A percentile compares a stretch with the other conserved stretches of the same genome.
Conservation (phyloP, 1,139 yeast species). For the Suhomyces bolitotheri region DNA sequence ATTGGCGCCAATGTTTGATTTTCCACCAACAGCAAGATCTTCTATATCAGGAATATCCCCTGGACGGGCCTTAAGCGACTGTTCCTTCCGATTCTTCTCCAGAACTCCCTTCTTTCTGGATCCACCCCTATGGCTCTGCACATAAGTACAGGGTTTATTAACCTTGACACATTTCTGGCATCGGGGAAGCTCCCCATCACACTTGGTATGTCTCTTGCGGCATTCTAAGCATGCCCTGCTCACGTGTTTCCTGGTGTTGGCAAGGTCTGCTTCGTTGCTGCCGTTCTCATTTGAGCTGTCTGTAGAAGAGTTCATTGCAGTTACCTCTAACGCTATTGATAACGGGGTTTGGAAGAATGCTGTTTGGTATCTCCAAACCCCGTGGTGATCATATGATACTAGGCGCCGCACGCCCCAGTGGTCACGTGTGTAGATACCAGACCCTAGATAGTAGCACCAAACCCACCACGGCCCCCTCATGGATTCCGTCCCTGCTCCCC, state of each 20-base stretch:
- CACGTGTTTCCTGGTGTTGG: conserved; percentile 20
- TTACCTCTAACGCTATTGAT: conserved; percentile 1
- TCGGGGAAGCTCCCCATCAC: conserved; percentile 47
- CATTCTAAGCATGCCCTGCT: conserved; percentile 49
- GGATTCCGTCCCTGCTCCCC: conserved; percentile 22
- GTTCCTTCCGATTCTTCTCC: conserved; percentile 1
- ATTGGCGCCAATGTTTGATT: not conserved
- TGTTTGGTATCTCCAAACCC: conserved; percentile 1
- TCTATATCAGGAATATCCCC: conserved; percentile 15
- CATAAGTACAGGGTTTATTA: conserved; percentile 41
- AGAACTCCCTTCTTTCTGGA: conserved; percentile 48
- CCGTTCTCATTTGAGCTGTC: not conserved
- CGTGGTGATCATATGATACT: too few relatives aligned
- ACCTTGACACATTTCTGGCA: conserved; percentile 41
- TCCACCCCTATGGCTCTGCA: conserved; percentile 53
- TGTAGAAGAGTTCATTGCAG: not conserved
- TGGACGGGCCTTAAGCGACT: conserved; percentile 6
- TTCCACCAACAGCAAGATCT: conserved; percentile 8
- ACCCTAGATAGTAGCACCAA: not conserved
- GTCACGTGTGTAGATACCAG: not conserved
- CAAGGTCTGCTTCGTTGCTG: not conserved
- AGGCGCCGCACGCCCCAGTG: too few relatives aligned
- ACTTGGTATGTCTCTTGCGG: conserved; percentile 48
- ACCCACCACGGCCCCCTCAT: conserved; percentile 1
- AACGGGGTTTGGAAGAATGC: conserved; percentile 5